A percentile compares a stretch with the other conserved stretches of the same genome.
Evolutionary conservation across 2,329 filamentous ascomycete species (phyloP).

Genomic region (Pseudocercospora musae): DNA sequence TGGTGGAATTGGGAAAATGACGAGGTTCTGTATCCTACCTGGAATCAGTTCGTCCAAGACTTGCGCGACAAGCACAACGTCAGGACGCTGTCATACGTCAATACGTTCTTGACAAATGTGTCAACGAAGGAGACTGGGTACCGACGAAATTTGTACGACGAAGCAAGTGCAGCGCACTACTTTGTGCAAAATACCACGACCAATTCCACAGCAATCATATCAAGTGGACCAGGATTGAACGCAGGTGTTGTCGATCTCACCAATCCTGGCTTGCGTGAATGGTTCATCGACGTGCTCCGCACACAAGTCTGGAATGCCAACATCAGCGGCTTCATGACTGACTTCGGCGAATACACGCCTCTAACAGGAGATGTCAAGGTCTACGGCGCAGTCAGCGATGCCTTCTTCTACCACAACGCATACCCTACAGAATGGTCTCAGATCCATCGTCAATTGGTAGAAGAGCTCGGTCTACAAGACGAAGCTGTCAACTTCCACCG

Average conservation of each 20-base stretch:
- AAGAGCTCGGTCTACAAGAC: conserved; percentile 29
- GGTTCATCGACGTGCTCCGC: conserved; percentile 36
- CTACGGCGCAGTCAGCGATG: conserved; percentile 29
- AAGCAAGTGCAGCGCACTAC: conserved; percentile 32
- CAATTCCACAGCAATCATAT: conserved; percentile 35
- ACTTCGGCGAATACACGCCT: conserved; percentile 39
- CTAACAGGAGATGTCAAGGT: conserved; percentile 32
- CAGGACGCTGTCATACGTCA: conserved; percentile 36
- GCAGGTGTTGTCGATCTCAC: conserved; percentile 40
- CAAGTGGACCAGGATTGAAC: conserved; percentile 38
- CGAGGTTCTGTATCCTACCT: conserved; percentile 35
- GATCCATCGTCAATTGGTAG: conserved; percentile 33
- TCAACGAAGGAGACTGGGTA: conserved; percentile 35
- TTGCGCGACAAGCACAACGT: conserved; percentile 35
- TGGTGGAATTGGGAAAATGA: conserved; percentile 44
- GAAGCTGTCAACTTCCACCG: conserved; percentile 39
- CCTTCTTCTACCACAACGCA: conserved; percentile 37
- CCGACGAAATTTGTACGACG: conserved; percentile 33
- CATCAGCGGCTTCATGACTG: conserved; percentile 38
- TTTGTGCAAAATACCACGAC: conserved; percentile 38
- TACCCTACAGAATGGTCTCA: conserved; percentile 37
- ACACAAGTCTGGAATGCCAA: conserved; percentile 38
- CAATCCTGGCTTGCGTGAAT: conserved; percentile 32
- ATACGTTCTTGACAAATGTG: conserved; percentile 38
- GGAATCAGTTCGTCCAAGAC: conserved; percentile 37